phyloP scores from a whole-genome alignment of 352 stramenopile species.

The Pythium periplocum region DNA sequence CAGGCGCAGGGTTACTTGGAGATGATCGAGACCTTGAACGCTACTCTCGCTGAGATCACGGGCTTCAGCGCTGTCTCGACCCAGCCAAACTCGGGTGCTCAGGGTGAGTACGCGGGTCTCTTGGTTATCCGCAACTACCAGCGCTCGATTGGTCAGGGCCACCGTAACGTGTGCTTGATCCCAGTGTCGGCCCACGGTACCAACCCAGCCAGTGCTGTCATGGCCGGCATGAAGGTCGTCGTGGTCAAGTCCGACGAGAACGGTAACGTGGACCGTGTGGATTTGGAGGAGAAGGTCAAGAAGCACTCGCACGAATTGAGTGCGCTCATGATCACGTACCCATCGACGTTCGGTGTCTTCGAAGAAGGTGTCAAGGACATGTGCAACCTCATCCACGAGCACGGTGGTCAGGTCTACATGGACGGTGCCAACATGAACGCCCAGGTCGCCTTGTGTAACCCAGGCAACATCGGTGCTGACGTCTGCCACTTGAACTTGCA shows the following conservation, averaged over 20 bases:
- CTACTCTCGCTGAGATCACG: constrained; percentile 96
- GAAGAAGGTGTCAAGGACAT: constrained; percentile 98
- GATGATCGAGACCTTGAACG: constrained; percentile 96
- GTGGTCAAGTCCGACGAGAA: constrained; percentile 95
- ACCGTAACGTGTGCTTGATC: constrained; percentile 98
- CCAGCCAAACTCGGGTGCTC: constrained; percentile 97
- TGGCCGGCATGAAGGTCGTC: constrained; percentile 98
- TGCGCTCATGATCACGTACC: constrained; percentile 99
- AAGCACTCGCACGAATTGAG: constrained; percentile 96
- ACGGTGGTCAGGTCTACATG: constrained; percentile 99
- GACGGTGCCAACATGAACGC: constrained; percentile 99
- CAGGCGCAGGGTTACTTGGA: constrained; percentile 96
- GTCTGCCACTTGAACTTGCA: constrained; percentile 99
- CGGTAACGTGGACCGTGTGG: constrained; percentile 95
- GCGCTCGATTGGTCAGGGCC: constrained; percentile 81
- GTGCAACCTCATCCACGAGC: constrained; percentile 92
- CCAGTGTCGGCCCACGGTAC: constrained; percentile 98
- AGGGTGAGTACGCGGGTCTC: constrained; percentile 97
- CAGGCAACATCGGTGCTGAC: constrained; percentile 95
- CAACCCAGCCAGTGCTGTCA: constrained; percentile 96
- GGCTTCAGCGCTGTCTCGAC: constrained; percentile 96
- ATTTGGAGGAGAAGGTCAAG: constrained; percentile 93
- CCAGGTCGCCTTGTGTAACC: constrained; percentile 97
- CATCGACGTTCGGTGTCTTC: constrained; percentile 98
- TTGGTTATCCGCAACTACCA: constrained; percentile 97